phyloP scores from a whole-genome alignment of 805 yeast genomes.

The Kuraishia piskuri region DNA sequence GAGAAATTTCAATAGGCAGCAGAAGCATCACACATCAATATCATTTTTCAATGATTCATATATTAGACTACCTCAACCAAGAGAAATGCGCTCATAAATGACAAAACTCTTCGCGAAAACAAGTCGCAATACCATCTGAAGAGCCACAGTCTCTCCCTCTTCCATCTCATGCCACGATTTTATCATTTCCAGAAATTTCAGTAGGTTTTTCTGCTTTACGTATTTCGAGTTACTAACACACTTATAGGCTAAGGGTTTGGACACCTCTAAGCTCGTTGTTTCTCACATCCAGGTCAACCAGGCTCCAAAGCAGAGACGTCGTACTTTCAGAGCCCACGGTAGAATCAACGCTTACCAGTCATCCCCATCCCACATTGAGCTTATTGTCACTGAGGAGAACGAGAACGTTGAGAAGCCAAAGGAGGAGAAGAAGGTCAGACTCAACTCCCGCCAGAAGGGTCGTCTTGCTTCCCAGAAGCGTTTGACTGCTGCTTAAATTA shows the following conservation, averaged over 20 bases:
- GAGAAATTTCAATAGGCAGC: too few species aligned
- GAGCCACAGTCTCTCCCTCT: too few species aligned
- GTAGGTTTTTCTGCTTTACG: not conserved
- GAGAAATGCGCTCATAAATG: too few species aligned
- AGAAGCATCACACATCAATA: too few species aligned
- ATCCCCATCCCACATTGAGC: slow-evolving; percentile 97
- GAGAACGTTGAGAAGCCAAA: slow-evolving; percentile 89
- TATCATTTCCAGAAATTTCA: not conserved
- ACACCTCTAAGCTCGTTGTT: slow-evolving; percentile 85
- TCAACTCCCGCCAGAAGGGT: slow-evolving; percentile 87
- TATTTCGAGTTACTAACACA: not conserved
- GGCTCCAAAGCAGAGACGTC: slow-evolving; percentile 99
- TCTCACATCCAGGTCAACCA: slow-evolving; percentile 99
- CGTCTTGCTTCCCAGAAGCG: slow-evolving; percentile 86
- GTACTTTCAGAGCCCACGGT: slow-evolving; percentile 99
- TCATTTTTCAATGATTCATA: too few species aligned
- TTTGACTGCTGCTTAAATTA: slow-evolving; percentile 49
- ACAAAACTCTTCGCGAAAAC: too few species aligned
- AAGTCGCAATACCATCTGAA: too few species aligned
- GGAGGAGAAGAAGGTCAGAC: slow-evolving; percentile 46
- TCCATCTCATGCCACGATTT: not conserved
- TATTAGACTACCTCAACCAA: too few species aligned
- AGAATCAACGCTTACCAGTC: slow-evolving; percentile 99
- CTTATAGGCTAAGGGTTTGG: slow-evolving; percentile 84
- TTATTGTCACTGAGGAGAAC: slow-evolving; percentile 90